These are phyloP conservation scores for Mariannaea elegans DNA, from an alignment of 2,329 filamentous ascomycete genomes.

Conservation along the genomic window DNA sequence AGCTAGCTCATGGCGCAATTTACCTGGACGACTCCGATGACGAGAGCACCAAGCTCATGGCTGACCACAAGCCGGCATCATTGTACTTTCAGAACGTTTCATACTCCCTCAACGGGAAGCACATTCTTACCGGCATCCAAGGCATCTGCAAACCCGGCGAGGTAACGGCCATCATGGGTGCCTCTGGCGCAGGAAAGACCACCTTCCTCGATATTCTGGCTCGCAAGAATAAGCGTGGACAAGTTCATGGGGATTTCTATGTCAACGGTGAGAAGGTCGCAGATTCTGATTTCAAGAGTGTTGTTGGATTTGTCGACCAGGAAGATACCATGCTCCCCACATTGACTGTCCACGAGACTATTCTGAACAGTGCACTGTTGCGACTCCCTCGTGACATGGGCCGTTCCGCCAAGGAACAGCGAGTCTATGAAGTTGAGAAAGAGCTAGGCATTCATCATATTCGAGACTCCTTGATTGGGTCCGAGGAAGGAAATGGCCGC, in stretches of 20 bases:
- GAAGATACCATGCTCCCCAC: conserved; percentile 97
- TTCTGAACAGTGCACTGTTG: conserved; percentile 90
- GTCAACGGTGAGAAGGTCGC: conserved; percentile 92
- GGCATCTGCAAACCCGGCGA: conserved; percentile 95
- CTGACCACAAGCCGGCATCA: conserved; percentile 89
- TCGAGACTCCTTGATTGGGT: conserved; percentile 93
- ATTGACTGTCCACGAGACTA: conserved; percentile 96
- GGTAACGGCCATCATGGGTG: conserved; percentile 96
- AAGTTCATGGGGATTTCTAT: conserved; percentile 81
- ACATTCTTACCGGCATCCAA: conserved; percentile 81
- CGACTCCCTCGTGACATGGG: conserved; percentile 95
- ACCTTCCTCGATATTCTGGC: conserved; percentile 96
- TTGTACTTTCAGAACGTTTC: conserved; percentile 88
- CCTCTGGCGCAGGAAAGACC: conserved; percentile 96
- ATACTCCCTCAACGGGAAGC: conserved; percentile 87
- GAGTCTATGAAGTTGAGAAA: conserved; percentile 91
- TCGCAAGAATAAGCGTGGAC: conserved; percentile 93
- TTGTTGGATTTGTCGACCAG: conserved; percentile 97
- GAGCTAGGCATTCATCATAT: conserved; percentile 96
- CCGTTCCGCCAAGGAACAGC: conserved; percentile 84
- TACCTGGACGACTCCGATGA: conserved; percentile 90
- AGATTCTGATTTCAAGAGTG: conserved; percentile 86
- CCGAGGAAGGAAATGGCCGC: conserved; percentile 91
- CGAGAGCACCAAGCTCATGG: conserved; percentile 85
- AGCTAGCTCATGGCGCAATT: conserved; percentile 75